Base-by-base conservation (phyloP, 2,329 filamentous ascomycete genomes). In the Teratosphaeriaceae sp. region DNA sequence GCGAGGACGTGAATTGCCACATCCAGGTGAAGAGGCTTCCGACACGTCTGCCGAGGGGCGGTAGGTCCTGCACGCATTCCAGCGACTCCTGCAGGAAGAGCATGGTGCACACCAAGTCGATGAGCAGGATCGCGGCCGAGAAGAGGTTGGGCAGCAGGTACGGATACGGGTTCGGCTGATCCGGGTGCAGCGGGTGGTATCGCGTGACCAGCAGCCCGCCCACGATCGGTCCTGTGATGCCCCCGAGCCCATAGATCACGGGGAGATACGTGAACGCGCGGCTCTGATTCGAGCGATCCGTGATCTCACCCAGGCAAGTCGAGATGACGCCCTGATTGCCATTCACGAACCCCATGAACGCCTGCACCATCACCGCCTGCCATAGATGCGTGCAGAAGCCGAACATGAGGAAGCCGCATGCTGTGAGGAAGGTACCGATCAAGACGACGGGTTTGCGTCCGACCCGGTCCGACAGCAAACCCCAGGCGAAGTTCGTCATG, bases 291-390 rank as follows among this genome's bases (percentile, higher is more conserved):
- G 84, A 92, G 42, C 88, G 80, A 61, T 97, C 89, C 1, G 92
- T 98, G 40, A 98, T 84, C 64, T 98, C 92, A 30, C 92, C 92
- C 38, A 98, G 66, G 38, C 90, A 94, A 0, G 92, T 96, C 6
- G 88, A 90, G 12, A 98, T 88, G 11, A 96, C 82, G 3, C 88
- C 90, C 22, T 92, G 88, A 57, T 98, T 98, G 40, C 92, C 92
- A 63, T 97, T 98, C 40, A 95, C 79, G 41, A 94, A 63, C 3
- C 92, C 92, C 88, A 97, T 96, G 50, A 89, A 69, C 2, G 84
- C 79, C 61, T 98, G 92, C 1, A 95, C 86, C 13, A 87, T 50
- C 12, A 97, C 74, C 2, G 94, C 82, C 63, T 97, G 89, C 78
- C 82, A 87, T 47, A 95, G 78, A 2, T 75, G 82, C 48, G 68